phyloP scores from a whole-genome alignment of 2,329 filamentous ascomycete genomes.

The Thielaviopsis ethacetica region DNA sequence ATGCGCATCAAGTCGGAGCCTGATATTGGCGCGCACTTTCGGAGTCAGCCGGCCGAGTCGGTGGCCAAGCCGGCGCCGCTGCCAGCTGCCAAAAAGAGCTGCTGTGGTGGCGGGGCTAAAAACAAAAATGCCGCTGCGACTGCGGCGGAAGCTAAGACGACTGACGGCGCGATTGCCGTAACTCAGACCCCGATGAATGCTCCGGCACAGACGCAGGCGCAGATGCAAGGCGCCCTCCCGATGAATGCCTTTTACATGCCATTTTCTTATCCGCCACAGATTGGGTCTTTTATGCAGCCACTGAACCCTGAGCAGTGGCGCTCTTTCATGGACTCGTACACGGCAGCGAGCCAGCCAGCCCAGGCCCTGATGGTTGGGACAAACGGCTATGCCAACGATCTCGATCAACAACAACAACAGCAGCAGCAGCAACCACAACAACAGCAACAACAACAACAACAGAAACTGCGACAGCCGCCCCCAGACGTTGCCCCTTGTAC shows the following conservation, averaged over 20 bases:
- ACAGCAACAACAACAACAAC: constrained; percentile 1
- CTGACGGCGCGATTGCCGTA: neutral
- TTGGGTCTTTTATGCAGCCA: constrained; percentile 38
- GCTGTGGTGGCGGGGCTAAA: constrained; percentile 14
- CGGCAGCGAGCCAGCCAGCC: neutral
- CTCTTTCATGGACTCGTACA: constrained; percentile 26
- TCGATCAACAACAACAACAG: neutral
- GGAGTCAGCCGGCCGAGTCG: neutral
- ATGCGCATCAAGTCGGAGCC: constrained; percentile 4
- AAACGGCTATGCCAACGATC: neutral
- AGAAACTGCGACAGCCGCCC: constrained; percentile 12
- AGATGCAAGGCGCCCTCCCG: constrained; percentile 22
- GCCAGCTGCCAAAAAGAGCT: constrained; percentile 11
- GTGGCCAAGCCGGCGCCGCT: neutral
- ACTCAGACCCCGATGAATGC: constrained; percentile 16
- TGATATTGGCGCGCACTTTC: constrained; percentile 1
- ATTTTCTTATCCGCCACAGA: constrained; percentile 36
- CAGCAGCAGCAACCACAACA: neutral
- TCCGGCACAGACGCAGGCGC: constrained; percentile 20
- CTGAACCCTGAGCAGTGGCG: constrained; percentile 38
- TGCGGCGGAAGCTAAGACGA: neutral
- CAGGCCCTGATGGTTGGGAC: neutral
- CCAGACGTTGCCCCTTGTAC: constrained; percentile 32
- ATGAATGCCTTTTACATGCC: constrained; percentile 21
- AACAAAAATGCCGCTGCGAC: neutral